Evolutionary conservation across 2,329 filamentous ascomycete species (phyloP).

Genomic region (Didymosphaeria variabile): DNA sequence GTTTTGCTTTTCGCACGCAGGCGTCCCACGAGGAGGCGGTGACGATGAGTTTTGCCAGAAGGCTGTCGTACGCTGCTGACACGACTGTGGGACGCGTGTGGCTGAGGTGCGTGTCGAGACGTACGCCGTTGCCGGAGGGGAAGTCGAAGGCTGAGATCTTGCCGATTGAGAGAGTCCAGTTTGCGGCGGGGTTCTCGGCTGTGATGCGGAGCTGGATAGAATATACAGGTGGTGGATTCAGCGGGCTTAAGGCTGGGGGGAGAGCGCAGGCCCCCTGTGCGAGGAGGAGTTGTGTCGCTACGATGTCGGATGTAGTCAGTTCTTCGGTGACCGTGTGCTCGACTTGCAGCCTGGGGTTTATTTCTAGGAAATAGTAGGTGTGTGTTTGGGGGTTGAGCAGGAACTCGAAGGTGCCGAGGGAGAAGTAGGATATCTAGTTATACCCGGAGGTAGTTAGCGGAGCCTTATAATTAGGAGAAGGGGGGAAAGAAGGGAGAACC

Average conservation of each 20-base stretch:
- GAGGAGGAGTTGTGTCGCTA: conserved; percentile 63
- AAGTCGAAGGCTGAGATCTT: conserved; percentile 65
- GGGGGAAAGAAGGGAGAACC: conserved; percentile 12
- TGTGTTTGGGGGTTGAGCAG: conserved; percentile 60
- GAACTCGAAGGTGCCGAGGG: conserved; percentile 72
- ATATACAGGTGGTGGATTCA: conserved; percentile 49
- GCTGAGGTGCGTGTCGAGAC: conserved; percentile 66
- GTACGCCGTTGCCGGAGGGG: conserved; percentile 65
- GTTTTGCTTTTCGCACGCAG: conserved; percentile 61
- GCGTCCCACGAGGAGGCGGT: conserved; percentile 63
- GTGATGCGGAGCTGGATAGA: conserved; percentile 68
- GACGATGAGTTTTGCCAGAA: conserved; percentile 68
- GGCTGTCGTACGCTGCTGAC: conserved; percentile 66
- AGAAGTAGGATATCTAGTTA: conserved; percentile 61
- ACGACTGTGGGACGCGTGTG: conserved; percentile 55
- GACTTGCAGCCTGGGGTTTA: conserved; percentile 69
- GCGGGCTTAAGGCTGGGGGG: conserved; percentile 38
- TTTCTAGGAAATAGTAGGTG: conserved; percentile 68
- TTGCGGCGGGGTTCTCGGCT: conserved; percentile 62
- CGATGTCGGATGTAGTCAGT: conserved; percentile 64
- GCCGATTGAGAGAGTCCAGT: conserved; percentile 68
- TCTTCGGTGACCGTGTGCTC: conserved; percentile 70
- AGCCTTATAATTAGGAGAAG: not conserved
- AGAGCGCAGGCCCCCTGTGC: conserved; percentile 60
- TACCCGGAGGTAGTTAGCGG: conserved; percentile 12